Evolutionary conservation across 2,329 filamentous ascomycete species (phyloP), one percentile per base, ranked within the genome.

Genomic region (Aureobasidium uvarum): DNA sequence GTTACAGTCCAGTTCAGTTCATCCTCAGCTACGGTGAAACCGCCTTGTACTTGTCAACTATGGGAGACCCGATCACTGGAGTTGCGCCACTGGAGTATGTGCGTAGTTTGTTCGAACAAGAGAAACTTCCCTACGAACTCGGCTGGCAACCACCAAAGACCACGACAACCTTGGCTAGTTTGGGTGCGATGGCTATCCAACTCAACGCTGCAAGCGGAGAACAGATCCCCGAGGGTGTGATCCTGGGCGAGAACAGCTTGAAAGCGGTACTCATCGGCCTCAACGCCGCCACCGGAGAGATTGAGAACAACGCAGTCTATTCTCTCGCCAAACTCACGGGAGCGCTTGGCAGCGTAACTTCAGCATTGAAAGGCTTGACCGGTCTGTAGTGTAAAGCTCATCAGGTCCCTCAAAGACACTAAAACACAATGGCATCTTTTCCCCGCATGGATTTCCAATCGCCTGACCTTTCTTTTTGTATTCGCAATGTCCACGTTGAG

Each of bases 1-100:
- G 70, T 2, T 77, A 74, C 54, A 72, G 72, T 14, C 68, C 71
- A 10, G 68, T 72, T 16, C 72, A 76, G 51, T 71, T 74, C 52
- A 66, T 76, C 56, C 70, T 76, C 45, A 70, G 70, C n/a, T 77
- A 76, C 65, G 74, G 74, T 54, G 76, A 78, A 70, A 77, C 74
- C 2, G 74, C 75, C 0, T 65, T 78, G n/a, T 78, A 75, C 59
- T 67, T 78, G 36, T 72, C 73, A 38, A 70, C 73, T 2, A 75
- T 78, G 72, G 73, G 75, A 39, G 70, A 75, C 65, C 73, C 71
- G 31, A 62, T 69, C 10, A 72, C 68, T 11, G 76, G 75, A 14
- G 70, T 74, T 31, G 73, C 75, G 2, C 70, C 71, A 1, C 43
- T 77, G 25, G 71, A 77, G 38, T 77, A 72, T 68, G 71, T 77